Percentiles rank a stretch among this genome's conserved stretches.
These are phyloP conservation scores for Mrakia blollopis DNA, from an alignment of 768 basidiomycete genomes.

Conservation along the genomic window DNA sequence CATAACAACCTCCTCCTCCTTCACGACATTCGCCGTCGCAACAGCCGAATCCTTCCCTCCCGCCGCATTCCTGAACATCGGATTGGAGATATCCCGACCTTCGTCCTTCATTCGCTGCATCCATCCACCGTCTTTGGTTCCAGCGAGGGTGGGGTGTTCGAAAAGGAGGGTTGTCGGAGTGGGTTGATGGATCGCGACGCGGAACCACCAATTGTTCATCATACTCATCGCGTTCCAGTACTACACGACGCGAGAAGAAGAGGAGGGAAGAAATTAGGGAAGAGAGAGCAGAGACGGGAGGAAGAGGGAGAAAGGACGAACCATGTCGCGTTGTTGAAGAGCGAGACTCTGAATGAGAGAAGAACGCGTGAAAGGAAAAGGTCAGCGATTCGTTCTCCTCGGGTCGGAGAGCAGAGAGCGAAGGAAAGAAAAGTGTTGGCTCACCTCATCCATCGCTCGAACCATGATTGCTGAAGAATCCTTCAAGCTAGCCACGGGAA, in stretches of 20 bases:
- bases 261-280: background rate
- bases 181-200: constrained; percentile 51
- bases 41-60: constrained; percentile 12
- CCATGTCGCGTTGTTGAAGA: constrained; percentile 54
- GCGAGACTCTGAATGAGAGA: constrained; percentile 41
- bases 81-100: constrained; percentile 50
- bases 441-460: constrained; percentile 55
- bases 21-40: background rate
- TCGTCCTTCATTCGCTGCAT: constrained; percentile 57
- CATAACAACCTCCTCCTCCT: constrained; percentile 47
- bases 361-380: background rate
- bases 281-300: background rate
- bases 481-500: constrained; percentile 45
- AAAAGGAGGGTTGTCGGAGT: constrained; percentile 48
- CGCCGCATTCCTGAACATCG: constrained; percentile 43
- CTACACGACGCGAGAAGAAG: background rate
- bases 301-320: constrained; percentile 39
- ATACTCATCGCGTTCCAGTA: constrained; percentile 57
- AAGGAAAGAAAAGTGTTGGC: background rate
- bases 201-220: constrained; percentile 60
- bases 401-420: background rate
- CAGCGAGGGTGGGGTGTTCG: constrained; percentile 59
- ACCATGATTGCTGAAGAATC: constrained; percentile 49
- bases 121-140: constrained; percentile 54
- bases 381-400: no score